Evolutionary conservation across 306 rosid species (phyloP).

Genomic region (Lathyrus tuberosus): DNA sequence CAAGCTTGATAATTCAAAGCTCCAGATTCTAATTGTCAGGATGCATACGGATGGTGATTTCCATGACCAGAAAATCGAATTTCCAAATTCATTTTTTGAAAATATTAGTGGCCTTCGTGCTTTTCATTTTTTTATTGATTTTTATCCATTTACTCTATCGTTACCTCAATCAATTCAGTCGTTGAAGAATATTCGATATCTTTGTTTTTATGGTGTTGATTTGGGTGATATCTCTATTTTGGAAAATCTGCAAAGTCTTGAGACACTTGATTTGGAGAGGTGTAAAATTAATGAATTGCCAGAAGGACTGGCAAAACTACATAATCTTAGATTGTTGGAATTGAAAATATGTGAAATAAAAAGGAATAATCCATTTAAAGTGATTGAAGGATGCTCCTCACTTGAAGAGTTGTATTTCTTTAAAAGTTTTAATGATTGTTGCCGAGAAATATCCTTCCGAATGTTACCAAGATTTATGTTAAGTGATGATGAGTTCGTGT

Average conservation of each 20-base stretch:
- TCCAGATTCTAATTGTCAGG: not conserved
- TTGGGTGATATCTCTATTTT: constrained; percentile 27
- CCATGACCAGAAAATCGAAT: not conserved
- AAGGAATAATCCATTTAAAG: constrained; percentile 12
- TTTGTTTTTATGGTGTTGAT: accelerated
- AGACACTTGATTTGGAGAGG: not conserved
- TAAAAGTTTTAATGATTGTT: not conserved
- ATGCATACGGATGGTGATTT: accelerated
- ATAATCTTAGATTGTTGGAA: constrained; percentile 19
- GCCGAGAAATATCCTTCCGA: not conserved
- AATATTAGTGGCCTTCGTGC: not conserved
- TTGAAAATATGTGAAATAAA: accelerated
- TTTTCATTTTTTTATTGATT: not conserved
- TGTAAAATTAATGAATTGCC: constrained; percentile 4
- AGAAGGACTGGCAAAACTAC: accelerated
- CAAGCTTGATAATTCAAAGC: not conserved
- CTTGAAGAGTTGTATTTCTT: constrained; percentile 29
- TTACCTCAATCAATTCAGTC: not conserved
- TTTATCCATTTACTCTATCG: accelerated
- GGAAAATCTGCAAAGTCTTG: not conserved
- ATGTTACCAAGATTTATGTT: not conserved
- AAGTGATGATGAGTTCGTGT: no score
- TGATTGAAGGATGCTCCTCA: constrained; percentile 10
- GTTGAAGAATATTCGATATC: not conserved
- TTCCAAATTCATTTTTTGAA: not conserved